Evolutionary conservation across 140 eudicot species (phyloP), one percentile per base, ranked within the genome.

Genomic region (Anethum foeniculum): DNA sequence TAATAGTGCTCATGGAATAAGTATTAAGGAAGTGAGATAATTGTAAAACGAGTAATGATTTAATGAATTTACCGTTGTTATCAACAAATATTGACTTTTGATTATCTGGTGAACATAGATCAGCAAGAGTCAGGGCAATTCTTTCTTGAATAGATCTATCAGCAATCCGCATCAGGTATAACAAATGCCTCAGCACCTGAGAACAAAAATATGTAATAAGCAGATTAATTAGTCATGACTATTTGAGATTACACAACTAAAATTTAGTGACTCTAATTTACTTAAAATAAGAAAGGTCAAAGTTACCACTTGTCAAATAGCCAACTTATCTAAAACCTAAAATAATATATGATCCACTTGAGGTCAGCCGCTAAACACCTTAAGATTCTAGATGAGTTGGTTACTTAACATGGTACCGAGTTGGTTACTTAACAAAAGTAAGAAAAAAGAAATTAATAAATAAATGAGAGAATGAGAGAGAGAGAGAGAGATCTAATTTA

Each of bases 41-140:
- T 12, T 2, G 4, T 19, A 6, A 4, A 19, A 36, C 44, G 4
- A 10, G 3, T 21, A 64, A 51, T 48, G 3, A 68, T 25, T 30
- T 36, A 76, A 60, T 60, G 43, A 64, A 43, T 43, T 77, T 91
- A 95, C 99, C 98, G 38, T 81, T 88, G 81, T 77, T 86, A 78
- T 90, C 93, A 32, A 91, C 80, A 77, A 90, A 95, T 64, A 95
- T 85, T 49, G 87, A 72, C 75, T 89, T 85, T 47, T 84, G 96
- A 86, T 92, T 92, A 41, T 89, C 86, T 6, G 97, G 90, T 15
- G 93, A 90, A 81, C 93, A 93, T 21, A 95, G 92, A 86, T 92
- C 97, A 38, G 99, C 92, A 81, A 95, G 97, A 82, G 97, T 93
- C 85, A 92, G 84, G 39, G 91, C 89, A 83, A 95, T 83, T 28